phyloP scores from a whole-genome alignment of 1,139 yeast species.

The Pichia sp. region DNA sequence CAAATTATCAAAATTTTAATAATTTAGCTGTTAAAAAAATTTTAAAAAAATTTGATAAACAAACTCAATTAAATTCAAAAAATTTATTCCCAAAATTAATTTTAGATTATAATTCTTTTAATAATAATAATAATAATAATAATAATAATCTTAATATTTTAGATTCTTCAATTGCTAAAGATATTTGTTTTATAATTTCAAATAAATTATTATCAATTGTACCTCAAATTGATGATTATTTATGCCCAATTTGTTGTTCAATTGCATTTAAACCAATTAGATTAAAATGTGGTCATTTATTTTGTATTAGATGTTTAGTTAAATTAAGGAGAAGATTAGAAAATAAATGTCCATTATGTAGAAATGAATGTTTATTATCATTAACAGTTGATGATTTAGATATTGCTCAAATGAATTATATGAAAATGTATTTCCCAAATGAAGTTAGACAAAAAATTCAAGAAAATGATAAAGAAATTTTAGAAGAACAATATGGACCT shows the following conservation, averaged over 20 bases:
- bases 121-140: constrained; percentile 22
- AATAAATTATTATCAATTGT: constrained; percentile 47
- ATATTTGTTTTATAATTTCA: constrained; percentile 52
- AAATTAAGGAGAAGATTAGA: constrained; percentile 54
- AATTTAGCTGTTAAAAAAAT: constrained; percentile 61
- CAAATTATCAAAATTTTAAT: constrained; percentile 59
- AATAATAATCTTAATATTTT: constrained; percentile 29
- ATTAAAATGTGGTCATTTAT: constrained; percentile 56
- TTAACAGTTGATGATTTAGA: constrained; percentile 63
- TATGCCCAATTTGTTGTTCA: constrained; percentile 66
- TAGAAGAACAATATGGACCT: constrained; percentile 34
- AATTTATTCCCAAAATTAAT: constrained; percentile 38
- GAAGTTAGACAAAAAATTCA: constrained; percentile 59
- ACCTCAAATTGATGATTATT: constrained; percentile 70
- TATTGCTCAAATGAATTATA: constrained; percentile 41
- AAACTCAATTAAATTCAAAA: constrained; percentile 51
- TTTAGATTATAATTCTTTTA: constrained; percentile 19
- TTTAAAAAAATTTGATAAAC: constrained; percentile 69
- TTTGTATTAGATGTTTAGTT: constrained; percentile 67
- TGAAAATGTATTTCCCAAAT: constrained; percentile 57
- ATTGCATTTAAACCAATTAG: constrained; percentile 68
- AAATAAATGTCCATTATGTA: constrained; percentile 62
- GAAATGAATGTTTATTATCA: constrained; percentile 46
- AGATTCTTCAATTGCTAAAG: constrained; percentile 47
- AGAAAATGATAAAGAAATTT: constrained; percentile 53